phyloP scores from a whole-genome alignment of 2,329 filamentous ascomycete species.

The Lecanoromycetidae sp. region DNA sequence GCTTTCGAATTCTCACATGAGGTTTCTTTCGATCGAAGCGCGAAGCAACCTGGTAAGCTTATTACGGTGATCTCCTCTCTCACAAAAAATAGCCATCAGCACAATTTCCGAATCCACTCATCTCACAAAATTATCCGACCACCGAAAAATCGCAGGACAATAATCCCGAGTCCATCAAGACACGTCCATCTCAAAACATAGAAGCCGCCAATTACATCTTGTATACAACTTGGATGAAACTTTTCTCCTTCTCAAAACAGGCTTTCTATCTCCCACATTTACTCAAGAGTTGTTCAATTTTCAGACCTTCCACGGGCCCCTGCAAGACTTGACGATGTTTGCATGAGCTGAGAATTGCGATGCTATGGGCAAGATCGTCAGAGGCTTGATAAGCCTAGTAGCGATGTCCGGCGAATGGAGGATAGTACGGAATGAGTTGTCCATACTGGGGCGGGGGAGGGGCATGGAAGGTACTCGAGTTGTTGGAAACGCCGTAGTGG shows the following conservation, averaged over 20 bases:
- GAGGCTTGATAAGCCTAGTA: neutral
- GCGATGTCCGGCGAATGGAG: neutral
- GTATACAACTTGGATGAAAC: constrained; percentile 12
- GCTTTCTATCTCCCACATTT: neutral
- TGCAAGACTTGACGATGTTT: no score
- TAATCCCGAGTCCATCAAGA: neutral
- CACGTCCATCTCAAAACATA: neutral
- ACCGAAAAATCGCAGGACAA: no score
- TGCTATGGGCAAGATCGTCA: neutral
- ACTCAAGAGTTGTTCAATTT: neutral
- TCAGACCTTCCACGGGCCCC: no score
- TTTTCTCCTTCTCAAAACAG: constrained; percentile 1
- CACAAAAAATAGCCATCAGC: no score
- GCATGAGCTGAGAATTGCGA: no score
- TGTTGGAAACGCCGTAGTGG: constrained; percentile 1
- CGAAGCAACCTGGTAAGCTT: no score
- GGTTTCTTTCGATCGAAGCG: no score
- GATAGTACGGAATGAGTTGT: neutral
- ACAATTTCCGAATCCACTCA: neutral
- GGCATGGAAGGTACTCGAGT: neutral
- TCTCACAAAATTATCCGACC: neutral
- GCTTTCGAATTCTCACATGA: no score
- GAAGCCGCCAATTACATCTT: constrained; percentile 5
- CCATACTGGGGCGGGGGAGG: neutral
- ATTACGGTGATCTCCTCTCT: no score